Evolutionary conservation across 257 asterid genomes (phyloP).

Genomic region (Petrea volubilis): DNA sequence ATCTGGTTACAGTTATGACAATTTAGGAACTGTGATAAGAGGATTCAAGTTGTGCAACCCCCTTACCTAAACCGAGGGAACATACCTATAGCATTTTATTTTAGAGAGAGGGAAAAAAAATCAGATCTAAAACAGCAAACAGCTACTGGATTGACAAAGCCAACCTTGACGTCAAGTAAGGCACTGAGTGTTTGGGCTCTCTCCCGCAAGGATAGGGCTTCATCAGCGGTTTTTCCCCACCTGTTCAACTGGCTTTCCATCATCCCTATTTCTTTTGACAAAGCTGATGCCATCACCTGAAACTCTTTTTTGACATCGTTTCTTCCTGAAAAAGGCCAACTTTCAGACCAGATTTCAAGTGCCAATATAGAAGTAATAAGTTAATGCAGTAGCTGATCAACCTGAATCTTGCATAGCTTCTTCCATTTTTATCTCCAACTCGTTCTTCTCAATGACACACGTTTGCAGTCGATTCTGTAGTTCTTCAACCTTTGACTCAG

Average conservation of each 20-base stretch:
- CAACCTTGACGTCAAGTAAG: conserved; percentile 67
- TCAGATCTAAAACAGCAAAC: conserved; percentile 20
- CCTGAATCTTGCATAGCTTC: conserved; percentile 93
- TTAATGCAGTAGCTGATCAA: conserved; percentile 33
- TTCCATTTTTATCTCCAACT: conserved; percentile 82
- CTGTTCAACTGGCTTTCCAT: conserved; percentile 80
- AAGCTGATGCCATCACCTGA: conserved; percentile 88
- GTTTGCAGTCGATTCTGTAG: conserved; percentile 68
- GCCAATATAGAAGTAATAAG: conserved; percentile 15
- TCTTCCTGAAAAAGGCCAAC: conserved; percentile 54
- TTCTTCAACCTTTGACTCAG: conserved; percentile 74
- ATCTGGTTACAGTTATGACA: conserved; percentile 2
- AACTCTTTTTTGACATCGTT: conserved; percentile 88
- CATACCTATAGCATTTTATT: conserved; percentile 3
- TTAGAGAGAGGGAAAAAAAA: conserved; percentile 20
- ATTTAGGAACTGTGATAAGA: neutral
- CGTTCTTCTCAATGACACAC: conserved; percentile 68
- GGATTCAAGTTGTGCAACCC: neutral
- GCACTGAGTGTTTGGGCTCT: conserved; percentile 66
- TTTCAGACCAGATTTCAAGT: conserved; percentile 28
- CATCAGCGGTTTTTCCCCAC: conserved; percentile 86
- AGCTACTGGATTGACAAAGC: conserved; percentile 4
- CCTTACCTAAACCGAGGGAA: conserved; percentile 4
- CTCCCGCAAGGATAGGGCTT: conserved; percentile 75
- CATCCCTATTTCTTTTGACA: conserved; percentile 81